phyloP scores from a whole-genome alignment of 495 filamentous ascomycete species.

The Penicillium verhagenii region DNA sequence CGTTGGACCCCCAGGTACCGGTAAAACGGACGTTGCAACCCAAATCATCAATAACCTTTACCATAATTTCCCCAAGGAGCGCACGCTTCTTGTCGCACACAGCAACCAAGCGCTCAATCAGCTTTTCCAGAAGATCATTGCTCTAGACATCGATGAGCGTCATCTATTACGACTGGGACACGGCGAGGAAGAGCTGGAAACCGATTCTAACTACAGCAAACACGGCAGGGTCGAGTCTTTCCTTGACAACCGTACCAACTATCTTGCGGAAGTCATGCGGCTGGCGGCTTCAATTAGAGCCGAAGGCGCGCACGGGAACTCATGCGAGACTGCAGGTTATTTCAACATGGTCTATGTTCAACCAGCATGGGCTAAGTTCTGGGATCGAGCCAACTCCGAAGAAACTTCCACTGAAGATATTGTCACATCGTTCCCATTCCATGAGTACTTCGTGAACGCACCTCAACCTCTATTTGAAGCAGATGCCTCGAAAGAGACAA shows the following conservation, averaged over 20 bases:
- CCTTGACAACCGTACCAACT: constrained; percentile 78
- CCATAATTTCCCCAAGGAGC: constrained; percentile 91
- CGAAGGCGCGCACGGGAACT: constrained; percentile 87
- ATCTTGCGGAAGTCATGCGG: constrained; percentile 81
- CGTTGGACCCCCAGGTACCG: constrained; percentile 92
- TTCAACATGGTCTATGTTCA: constrained; percentile 90
- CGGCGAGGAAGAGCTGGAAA: constrained; percentile 90
- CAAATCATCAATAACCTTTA: constrained; percentile 99
- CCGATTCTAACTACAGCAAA: constrained; percentile 87
- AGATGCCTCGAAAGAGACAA: constrained; percentile 58
- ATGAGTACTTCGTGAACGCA: constrained; percentile 82
- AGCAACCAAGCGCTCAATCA: constrained; percentile 98
- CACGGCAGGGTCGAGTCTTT: constrained; percentile 94
- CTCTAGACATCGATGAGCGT: constrained; percentile 90
- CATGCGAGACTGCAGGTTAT: constrained; percentile 94
- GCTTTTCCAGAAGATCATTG: constrained; percentile 96
- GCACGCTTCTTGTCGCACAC: constrained; percentile 91
- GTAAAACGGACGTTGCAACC: constrained; percentile 97
- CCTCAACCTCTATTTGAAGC: constrained; percentile 80
- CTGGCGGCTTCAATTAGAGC: constrained; percentile 80
- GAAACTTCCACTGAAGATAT: constrained; percentile 59
- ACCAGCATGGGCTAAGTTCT: constrained; percentile 86
- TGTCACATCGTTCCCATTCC: constrained; percentile 81
- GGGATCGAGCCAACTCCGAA: constrained; percentile 54
- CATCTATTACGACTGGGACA: constrained; percentile 92